Evolutionary conservation across 2,329 filamentous ascomycete genomes (phyloP).

Genomic region (Phialocephala sp.): DNA sequence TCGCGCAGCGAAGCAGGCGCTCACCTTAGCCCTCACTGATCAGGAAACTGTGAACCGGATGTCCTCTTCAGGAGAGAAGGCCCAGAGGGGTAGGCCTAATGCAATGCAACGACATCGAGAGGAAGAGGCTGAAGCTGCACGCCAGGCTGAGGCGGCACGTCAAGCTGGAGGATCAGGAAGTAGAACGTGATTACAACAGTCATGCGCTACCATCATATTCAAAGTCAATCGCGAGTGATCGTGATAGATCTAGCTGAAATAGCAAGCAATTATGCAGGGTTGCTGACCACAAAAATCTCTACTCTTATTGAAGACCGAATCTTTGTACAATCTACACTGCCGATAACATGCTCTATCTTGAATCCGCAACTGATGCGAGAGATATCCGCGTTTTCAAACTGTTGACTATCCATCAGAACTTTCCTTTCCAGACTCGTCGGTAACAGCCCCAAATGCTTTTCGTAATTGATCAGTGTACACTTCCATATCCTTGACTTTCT

Average conservation of each 20-base stretch:
- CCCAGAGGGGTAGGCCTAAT: background rate
- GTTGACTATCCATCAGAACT: constrained; percentile 10
- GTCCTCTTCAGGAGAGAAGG: constrained; percentile 17
- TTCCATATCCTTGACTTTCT: constrained; percentile 14
- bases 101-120: background rate
- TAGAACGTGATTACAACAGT: background rate
- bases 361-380: too few species aligned
- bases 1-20: background rate
- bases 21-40: constrained; percentile 2
- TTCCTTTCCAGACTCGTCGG: constrained; percentile 1
- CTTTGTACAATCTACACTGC: too few species aligned
- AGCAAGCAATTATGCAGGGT: background rate
- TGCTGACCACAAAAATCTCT: too few species aligned
- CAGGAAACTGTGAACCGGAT: constrained; percentile 14
- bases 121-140: background rate
- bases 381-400: too few species aligned
- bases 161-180: background rate
- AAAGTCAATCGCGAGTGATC: background rate
- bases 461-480: constrained; percentile 14
- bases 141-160: background rate
- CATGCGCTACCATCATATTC: background rate
- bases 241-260: background rate
- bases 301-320: too few species aligned
- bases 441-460: constrained; percentile 12
- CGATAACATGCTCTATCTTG: too few species aligned